A percentile compares a stretch with the other conserved stretches of the same genome.
Evolutionary conservation across 1,139 yeast genomes (phyloP).

Genomic region (Eremothecium cymbalariae): DNA sequence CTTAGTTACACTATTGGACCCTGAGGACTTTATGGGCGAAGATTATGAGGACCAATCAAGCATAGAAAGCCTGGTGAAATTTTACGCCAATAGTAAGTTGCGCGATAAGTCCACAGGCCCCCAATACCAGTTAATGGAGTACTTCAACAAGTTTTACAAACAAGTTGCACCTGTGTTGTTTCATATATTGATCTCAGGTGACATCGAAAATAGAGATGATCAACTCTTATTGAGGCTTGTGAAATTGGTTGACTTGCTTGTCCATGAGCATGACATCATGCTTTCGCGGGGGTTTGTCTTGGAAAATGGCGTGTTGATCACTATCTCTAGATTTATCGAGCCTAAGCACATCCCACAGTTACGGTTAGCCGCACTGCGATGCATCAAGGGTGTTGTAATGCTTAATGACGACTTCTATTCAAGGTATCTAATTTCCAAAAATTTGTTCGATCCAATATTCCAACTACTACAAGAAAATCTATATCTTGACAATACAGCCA

Average conservation of each 20-base stretch:
- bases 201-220: slow-evolving; percentile 28
- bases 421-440: slow-evolving; percentile 47
- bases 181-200: slow-evolving; percentile 37
- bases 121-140: slow-evolving; percentile 39
- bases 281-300: slow-evolving; percentile 55
- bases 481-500: slow-evolving; percentile 53
- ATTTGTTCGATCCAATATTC: slow-evolving; percentile 47
- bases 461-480: slow-evolving; percentile 44
- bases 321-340: slow-evolving; percentile 42
- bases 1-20: slow-evolving; percentile 60
- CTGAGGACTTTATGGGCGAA: slow-evolving; percentile 35
- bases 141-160: slow-evolving; percentile 53
- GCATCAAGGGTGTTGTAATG: slow-evolving; percentile 50
- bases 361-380: slow-evolving; percentile 57
- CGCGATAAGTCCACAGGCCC: slow-evolving; percentile 11
- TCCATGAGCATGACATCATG: slow-evolving; percentile 50
- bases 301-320: slow-evolving; percentile 46
- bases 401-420: slow-evolving; percentile 56
- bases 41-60: slow-evolving; percentile 12
- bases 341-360: slow-evolving; percentile 40
- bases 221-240: slow-evolving; percentile 56
- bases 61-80: slow-evolving; percentile 10
- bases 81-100: slow-evolving; percentile 7
- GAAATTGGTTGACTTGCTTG: slow-evolving; percentile 60
- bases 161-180: slow-evolving; percentile 56